phyloP scores from a whole-genome alignment of 176 grass and related monocot species.

The Triticum dicoccoides region DNA sequence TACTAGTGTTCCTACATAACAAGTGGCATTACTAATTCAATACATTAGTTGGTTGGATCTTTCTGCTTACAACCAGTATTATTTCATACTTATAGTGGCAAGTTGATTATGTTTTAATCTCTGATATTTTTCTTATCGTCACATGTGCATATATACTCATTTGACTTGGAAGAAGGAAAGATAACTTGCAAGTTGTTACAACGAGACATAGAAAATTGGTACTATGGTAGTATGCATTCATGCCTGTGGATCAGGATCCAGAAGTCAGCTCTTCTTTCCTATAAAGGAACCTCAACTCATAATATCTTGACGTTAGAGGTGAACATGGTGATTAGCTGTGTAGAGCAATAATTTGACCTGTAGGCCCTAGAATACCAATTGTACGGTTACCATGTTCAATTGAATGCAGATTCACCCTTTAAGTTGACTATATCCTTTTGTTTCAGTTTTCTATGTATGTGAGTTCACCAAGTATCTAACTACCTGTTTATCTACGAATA shows the following conservation, averaged over 20 bases:
- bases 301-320: not conserved
- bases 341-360: conserved; percentile 1
- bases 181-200: not conserved
- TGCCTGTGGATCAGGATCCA: conserved; percentile 25
- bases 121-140: not conserved
- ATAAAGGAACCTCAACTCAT: not conserved
- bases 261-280: conserved; percentile 24
- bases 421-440: conserved; percentile 16
- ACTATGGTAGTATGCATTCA: conserved; percentile 18
- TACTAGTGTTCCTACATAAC: not conserved
- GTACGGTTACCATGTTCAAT: conserved; percentile 26
- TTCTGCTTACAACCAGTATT: not conserved
- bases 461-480: not conserved
- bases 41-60: not conserved
- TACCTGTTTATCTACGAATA: not conserved
- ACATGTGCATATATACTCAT: not conserved
- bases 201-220: not conserved
- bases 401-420: conserved; percentile 26
- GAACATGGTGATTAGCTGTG: conserved; percentile 26
- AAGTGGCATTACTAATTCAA: not conserved
- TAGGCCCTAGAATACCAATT: not conserved
- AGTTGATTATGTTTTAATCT: not conserved
- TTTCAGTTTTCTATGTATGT: not conserved
- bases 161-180: not conserved
- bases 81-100: not conserved